Percentiles rank a stretch among this genome's conserved stretches.
Evolutionary conservation across 148 eudicot species (phyloP).

Genomic region (Selenicereus undatus): DNA sequence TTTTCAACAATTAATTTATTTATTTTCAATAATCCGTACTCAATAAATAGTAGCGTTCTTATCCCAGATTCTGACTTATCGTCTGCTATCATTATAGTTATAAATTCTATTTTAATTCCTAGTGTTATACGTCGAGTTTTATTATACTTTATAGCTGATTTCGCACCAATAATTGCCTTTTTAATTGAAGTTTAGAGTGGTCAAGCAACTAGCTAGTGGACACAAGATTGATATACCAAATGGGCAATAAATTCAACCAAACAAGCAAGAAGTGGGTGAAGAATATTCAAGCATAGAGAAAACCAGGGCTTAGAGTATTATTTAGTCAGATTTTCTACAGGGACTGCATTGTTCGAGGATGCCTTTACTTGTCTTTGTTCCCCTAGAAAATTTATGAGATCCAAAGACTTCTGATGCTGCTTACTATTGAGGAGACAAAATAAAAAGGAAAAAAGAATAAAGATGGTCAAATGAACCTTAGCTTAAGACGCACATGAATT

Average conservation of each 20-base stretch:
- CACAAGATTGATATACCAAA: neutral
- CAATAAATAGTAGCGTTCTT: too few relatives aligned
- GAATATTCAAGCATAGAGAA: conserved; percentile 4
- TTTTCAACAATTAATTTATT: too few relatives aligned
- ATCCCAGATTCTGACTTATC: too few relatives aligned
- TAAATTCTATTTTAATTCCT: too few relatives aligned
- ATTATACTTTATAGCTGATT: neutral
- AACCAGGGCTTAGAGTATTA: neutral
- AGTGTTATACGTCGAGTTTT: too few relatives aligned
- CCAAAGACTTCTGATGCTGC: neutral
- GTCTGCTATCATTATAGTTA: too few relatives aligned
- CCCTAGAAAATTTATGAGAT: neutral
- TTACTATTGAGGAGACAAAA: neutral
- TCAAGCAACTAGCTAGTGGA: neutral
- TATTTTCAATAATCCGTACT: too few relatives aligned
- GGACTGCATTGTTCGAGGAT: neutral
- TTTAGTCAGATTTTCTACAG: neutral
- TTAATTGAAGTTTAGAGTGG: too few relatives aligned
- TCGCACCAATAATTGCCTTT: neutral
- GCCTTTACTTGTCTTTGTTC: neutral
- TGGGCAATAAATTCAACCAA: neutral
- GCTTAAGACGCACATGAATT: neutral
- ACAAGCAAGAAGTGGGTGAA: neutral
- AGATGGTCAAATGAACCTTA: conserved; percentile 11
- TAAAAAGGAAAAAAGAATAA: neutral